Evolutionary conservation across 1,284 basidiomycete genomes (phyloP).

Genomic region (Porogramme epimiltina): DNA sequence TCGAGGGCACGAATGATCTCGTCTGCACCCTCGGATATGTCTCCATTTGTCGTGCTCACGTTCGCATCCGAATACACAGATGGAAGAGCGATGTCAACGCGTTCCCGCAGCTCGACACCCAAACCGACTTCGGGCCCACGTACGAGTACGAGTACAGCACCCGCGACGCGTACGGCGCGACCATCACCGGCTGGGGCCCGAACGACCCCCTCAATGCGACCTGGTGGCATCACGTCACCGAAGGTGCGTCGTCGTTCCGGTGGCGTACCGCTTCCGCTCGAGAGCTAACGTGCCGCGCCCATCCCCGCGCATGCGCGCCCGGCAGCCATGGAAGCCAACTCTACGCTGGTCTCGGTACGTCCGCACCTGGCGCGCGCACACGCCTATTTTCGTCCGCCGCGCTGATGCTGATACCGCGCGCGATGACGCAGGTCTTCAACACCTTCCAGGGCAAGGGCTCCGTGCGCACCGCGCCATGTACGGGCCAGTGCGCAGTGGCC

Average conservation of each 20-base stretch:
- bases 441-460: constrained; percentile 74
- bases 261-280: too few species aligned
- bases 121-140: constrained; percentile 61
- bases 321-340: constrained; percentile 63
- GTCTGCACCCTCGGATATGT: too few species aligned
- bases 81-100: constrained; percentile 65
- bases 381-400: neutral
- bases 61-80: constrained; percentile 41
- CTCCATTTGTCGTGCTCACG: too few species aligned
- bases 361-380: neutral
- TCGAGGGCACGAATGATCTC: too few species aligned
- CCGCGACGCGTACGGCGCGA: constrained; percentile 65
- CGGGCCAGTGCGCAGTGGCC: constrained; percentile 59
- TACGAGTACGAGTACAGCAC: constrained; percentile 75
- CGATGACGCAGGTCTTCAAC: constrained; percentile 58
- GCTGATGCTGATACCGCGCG: neutral
- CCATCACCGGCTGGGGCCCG: constrained; percentile 61
- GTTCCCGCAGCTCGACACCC: constrained; percentile 55
- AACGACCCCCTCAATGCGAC: constrained; percentile 80
- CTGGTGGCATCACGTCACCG: constrained; percentile 83
- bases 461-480: constrained; percentile 55
- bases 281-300: too few species aligned
- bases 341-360: constrained; percentile 59
- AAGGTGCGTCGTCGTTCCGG: constrained; percentile 47
- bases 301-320: too few species aligned